Conservation (phyloP, 1,284 basidiomycete species). For the Chalciporus sp. region DNA sequence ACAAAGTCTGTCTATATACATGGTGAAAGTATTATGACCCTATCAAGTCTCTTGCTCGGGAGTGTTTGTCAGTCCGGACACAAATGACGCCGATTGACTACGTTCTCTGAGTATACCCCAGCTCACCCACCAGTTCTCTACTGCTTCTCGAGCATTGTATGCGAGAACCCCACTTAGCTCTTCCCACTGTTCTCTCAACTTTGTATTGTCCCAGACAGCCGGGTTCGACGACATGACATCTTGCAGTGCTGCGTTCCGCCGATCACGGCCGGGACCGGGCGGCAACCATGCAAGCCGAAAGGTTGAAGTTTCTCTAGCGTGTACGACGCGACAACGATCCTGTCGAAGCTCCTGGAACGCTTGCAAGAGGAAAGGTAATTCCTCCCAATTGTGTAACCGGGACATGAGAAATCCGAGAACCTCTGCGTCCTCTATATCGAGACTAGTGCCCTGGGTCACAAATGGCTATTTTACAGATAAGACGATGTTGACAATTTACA, state of each 20-base stretch:
- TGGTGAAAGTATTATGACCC: neutral
- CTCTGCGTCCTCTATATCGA: conserved; percentile 40
- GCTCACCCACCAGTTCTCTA: conserved; percentile 45
- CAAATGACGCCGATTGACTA: conserved; percentile 12
- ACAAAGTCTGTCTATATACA: neutral
- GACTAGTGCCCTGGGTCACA: conserved; percentile 29
- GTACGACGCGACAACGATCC: conserved; percentile 18
- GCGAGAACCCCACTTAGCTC: conserved; percentile 39
- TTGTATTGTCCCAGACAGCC: conserved; percentile 29
- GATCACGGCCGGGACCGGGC: conserved; percentile 13
- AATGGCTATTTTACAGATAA: conserved; percentile 15
- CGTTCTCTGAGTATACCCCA: conserved; percentile 38
- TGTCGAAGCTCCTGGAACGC: conserved; percentile 45
- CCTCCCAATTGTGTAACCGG: conserved; percentile 37
- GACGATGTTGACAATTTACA: too few relatives aligned
- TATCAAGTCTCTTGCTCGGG: neutral
- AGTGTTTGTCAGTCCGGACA: neutral
- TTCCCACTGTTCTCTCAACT: conserved; percentile 40
- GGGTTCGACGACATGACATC: conserved; percentile 8
- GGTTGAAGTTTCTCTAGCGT: conserved; percentile 12
- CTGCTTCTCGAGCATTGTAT: conserved; percentile 42
- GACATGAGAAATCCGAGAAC: conserved; percentile 45
- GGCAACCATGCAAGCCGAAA: conserved; percentile 19
- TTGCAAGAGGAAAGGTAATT: conserved; percentile 39
- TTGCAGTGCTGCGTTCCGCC: conserved; percentile 18